A percentile compares a stretch with the other conserved stretches of the same genome.
Conservation (phyloP, 1,139 yeast species). For the Arxiozyma bovina region DNA sequence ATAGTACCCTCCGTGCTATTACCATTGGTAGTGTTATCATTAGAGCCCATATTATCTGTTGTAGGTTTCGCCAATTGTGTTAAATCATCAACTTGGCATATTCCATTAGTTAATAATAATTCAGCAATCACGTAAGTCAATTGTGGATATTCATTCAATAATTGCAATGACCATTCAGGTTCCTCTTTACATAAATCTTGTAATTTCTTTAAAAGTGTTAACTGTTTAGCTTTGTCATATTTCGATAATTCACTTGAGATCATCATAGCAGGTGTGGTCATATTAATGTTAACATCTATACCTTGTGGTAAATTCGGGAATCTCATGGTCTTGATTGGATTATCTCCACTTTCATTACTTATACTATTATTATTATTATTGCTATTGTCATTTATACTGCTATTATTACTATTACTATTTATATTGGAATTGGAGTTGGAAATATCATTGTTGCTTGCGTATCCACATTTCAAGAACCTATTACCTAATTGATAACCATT, state of each 20-base stretch:
- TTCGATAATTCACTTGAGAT: slow-evolving; percentile 48
- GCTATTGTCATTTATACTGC: slow-evolving; percentile 4
- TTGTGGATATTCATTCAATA: slow-evolving; percentile 68
- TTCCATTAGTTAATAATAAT: slow-evolving; percentile 45
- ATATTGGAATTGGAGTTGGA: slow-evolving; percentile 7
- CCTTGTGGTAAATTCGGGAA: slow-evolving; percentile 40
- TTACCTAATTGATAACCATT: slow-evolving; percentile 73
- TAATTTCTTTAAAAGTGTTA: slow-evolving; percentile 44
- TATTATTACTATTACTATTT: background rate
- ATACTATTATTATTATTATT: slow-evolving; percentile 11
- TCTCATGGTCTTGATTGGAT: slow-evolving; percentile 6
- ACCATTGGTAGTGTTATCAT: slow-evolving; percentile 4
- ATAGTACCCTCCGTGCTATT: background rate
- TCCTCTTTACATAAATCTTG: slow-evolving; percentile 54
- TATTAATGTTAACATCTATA: slow-evolving; percentile 52
- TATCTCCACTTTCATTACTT: slow-evolving; percentile 5
- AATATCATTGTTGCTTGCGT: slow-evolving; percentile 35
- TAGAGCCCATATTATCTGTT: slow-evolving; percentile 4
- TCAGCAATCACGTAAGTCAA: slow-evolving; percentile 77
- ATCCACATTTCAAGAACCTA: slow-evolving; percentile 65
- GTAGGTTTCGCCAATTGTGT: slow-evolving; percentile 21
- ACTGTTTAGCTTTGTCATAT: slow-evolving; percentile 32
- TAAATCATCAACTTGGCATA: slow-evolving; percentile 29
- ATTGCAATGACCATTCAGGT: slow-evolving; percentile 53
- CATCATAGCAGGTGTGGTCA: slow-evolving; percentile 50